Base-by-base conservation (phyloP, 768 basidiomycete species). In the Suillus hirtellus region DNA sequence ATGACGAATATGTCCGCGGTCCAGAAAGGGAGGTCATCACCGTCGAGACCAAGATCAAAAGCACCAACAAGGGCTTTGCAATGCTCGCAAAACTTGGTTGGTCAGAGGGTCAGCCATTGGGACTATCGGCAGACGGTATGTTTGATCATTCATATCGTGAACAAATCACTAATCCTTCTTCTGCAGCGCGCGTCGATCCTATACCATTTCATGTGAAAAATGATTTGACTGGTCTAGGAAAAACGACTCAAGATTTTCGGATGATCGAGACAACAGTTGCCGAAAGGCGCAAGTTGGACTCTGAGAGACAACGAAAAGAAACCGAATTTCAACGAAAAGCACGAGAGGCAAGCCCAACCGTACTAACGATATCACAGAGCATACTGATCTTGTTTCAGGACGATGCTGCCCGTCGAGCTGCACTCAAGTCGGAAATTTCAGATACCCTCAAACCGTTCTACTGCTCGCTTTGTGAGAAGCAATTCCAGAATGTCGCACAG, bases 211-310 rank as follows among this genome's bases (percentile, higher is more conserved):
- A 87, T 61, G 77, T 92, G 68, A 93, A 94, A 73, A 82, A 81
- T 43, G 93, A 94, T 69, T 78, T 84, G 49, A 91, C 88, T 27
- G 93, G 93, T 14, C 81, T 95, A 19, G 93, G 93, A 17, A 94
- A 93, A 72, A 80, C 81, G 4, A 89, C 75, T 60, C 90, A 92
- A 71, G 93, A 95, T 72, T 84, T 90, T 47, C 85, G 86, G 46
- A 89, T 93, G 87, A 90, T 93, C 53, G 91, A 93, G 73, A 87
- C 89, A 0, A 93, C 92, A 9, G 92, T 93, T 31, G 89, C 92
- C 9, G 89, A 91, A 68, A 85, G 93, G 37, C 87, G 92, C 12
- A 89, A 78, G 49, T 76, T 95, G 17, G 91, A 93, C 69, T 92
- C 92, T 2, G 93, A 94, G 72, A 83, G 90, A 42, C 89, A 91